Evolutionary conservation across 2,329 filamentous ascomycete genomes (phyloP).

Genomic region (Ophiocordyceps camponoti-floridani): DNA sequence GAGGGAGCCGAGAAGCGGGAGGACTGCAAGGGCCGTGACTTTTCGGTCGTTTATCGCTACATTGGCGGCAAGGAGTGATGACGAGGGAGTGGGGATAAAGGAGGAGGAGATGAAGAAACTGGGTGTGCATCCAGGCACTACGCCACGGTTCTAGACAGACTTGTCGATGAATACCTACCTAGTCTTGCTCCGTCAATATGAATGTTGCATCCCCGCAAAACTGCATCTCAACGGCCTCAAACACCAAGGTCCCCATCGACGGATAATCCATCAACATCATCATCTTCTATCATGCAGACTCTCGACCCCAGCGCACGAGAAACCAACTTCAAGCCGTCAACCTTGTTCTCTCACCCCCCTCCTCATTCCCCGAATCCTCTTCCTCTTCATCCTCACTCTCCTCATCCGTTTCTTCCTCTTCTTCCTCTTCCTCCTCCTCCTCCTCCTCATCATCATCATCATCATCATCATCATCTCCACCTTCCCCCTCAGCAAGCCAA

Average conservation of each 20-base stretch:
- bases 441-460: conserved; percentile 30
- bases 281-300: background rate
- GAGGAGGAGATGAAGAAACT: background rate
- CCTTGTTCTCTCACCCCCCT: conserved; percentile 27
- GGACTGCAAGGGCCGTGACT: conserved; percentile 51
- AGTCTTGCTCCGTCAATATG: too few relatives aligned
- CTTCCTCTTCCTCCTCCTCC: conserved; percentile 32
- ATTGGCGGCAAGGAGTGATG: conserved; percentile 34
- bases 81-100: background rate
- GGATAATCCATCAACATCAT: too few relatives aligned
- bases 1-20: conserved; percentile 44
- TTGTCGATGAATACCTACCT: too few relatives aligned
- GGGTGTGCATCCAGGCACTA: too few relatives aligned
- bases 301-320: too few relatives aligned
- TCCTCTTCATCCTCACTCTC: conserved; percentile 32
- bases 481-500: conserved; percentile 63
- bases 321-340: conserved; percentile 20
- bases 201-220: too few relatives aligned
- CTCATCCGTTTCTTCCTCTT: conserved; percentile 24
- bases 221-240: too few relatives aligned
- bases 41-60: conserved; percentile 67
- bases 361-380: conserved; percentile 32
- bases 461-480: conserved; percentile 29
- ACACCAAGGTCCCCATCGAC: too few relatives aligned
- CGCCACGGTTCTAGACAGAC: too few relatives aligned